A percentile compares a stretch with the other conserved stretches of the same genome.
These are phyloP conservation scores for Prosopis cineraria DNA, from an alignment of 306 rosid genomes.

Conservation along the genomic window DNA sequence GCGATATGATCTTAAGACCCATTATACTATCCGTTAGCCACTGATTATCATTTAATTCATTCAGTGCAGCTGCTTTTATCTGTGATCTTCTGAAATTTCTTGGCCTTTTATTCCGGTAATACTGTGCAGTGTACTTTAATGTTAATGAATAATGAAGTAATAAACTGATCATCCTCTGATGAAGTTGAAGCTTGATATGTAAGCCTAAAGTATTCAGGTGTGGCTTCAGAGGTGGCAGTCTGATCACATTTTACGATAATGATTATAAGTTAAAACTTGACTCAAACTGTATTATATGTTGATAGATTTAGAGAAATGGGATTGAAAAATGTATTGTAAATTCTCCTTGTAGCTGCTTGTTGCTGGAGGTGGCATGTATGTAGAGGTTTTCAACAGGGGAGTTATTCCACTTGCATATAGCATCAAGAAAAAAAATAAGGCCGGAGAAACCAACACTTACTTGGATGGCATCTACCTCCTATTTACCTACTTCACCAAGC, in stretches of 20 bases:
- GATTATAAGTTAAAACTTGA: neutral
- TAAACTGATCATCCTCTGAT: constrained; percentile 1
- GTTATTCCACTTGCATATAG: constrained; percentile 75
- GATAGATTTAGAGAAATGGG: constrained; percentile 4
- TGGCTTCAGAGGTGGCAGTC: neutral
- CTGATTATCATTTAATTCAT: neutral
- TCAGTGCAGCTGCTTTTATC: neutral
- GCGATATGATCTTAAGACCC: neutral
- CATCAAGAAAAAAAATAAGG: constrained; percentile 83
- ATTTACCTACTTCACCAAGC: constrained; percentile 84
- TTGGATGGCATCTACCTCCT: constrained; percentile 95
- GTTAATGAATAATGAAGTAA: neutral
- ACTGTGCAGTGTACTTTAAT: neutral
- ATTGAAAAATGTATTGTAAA: constrained; percentile 10
- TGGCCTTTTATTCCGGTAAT: neutral
- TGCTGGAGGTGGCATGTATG: constrained; percentile 98
- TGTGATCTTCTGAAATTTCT: neutral
- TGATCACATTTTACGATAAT: constrained; percentile 5
- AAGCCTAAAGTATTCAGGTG: neutral
- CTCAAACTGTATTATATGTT: constrained; percentile 20
- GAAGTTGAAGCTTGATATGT: constrained; percentile 29
- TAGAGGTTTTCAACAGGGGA: constrained; percentile 96
- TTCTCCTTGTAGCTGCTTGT: constrained; percentile 77
- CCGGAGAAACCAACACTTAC: constrained; percentile 88
- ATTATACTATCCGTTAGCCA: neutral